These are phyloP conservation scores for Kwoniella dendrophila DNA, from an alignment of 768 basidiomycete genomes.

Conservation along the genomic window DNA sequence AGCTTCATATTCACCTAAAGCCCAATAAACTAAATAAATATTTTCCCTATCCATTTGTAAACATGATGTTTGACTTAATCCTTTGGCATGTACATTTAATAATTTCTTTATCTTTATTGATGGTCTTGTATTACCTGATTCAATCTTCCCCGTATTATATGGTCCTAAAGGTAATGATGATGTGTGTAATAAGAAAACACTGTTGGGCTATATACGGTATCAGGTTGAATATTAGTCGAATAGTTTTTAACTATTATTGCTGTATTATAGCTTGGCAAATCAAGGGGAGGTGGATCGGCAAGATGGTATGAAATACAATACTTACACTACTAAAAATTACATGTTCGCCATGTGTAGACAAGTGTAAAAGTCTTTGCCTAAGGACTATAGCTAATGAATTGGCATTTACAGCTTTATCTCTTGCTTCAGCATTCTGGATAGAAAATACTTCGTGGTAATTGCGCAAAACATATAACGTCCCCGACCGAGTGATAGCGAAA, in stretches of 20 bases:
- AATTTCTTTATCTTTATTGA: background rate
- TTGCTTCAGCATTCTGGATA: background rate
- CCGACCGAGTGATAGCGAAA: constrained; percentile 24
- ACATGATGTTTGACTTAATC: constrained; percentile 25
- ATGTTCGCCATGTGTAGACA: constrained; percentile 26
- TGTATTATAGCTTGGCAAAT: no score
- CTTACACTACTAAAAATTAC: constrained; percentile 28
- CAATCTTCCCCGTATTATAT: background rate
- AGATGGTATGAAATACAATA: background rate
- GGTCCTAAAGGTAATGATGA: constrained; percentile 17
- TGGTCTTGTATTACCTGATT: background rate
- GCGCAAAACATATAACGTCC: constrained; percentile 26
- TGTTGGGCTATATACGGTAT: background rate
- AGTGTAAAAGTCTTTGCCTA: constrained; percentile 13
- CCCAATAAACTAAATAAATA: constrained; percentile 30
- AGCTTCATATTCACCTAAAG: constrained; percentile 17
- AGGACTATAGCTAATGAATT: constrained; percentile 27
- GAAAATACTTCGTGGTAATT: constrained; percentile 30
- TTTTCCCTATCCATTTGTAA: constrained; percentile 29
- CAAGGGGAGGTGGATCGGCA: background rate
- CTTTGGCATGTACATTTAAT: constrained; percentile 11
- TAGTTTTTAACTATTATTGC: background rate
- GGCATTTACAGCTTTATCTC: constrained; percentile 7
- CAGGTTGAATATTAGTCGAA: background rate
- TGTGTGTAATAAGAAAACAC: constrained; percentile 27